Base-by-base conservation (phyloP, 2,329 filamentous ascomycete genomes). In the Penicillium aurantiogriseum region DNA sequence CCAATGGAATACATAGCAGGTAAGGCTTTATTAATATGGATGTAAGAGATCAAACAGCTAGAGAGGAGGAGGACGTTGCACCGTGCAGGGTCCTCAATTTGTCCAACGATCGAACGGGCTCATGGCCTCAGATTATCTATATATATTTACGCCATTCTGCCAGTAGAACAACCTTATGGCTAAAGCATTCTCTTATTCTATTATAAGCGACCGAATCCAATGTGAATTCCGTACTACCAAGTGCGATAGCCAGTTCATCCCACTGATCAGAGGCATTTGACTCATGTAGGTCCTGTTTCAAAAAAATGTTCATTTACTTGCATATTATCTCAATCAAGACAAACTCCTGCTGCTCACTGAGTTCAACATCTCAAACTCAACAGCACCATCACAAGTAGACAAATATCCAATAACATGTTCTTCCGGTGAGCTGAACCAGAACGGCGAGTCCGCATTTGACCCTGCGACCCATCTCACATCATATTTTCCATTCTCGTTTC, bases 401-500 rank as follows among this genome's bases (percentile, higher is more conserved):
- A 76, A 51, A 56, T 67, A 65, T 2, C 73, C 73, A 35, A 76
- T 63, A 19, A 72, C 63, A 51, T 70, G 72, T 39, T 75, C 69
- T 33, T 74, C 72, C 2, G 65, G 57, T 13, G 72, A 71, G 6
- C 65, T 71, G 61, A 75, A 71, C 73, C 73, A 76, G 52, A 76
- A 71, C 8, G 53, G 62, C 11, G 65, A 64, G n/a, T 66, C 54
- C 17, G 63, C 54, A 13, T 63, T 59, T 10, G 63, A 54, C n/a
- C 57, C 63, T 29, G 60, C 51, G 5, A 72, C 51, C 73, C 73
- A 75, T 31, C 66, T 69, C 44, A 71, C 61, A 31, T 75, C 72
- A 48, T 74, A 75, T 57, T 67, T 69, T 19, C 73, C 72, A 51
- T 51, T 69, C n/a, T 75, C 73, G 54, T 57, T 73, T 33, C 66